These are phyloP conservation scores for Fraxinus dipetala DNA, from an alignment of 305 asterid genomes.

Conservation along the genomic window DNA sequence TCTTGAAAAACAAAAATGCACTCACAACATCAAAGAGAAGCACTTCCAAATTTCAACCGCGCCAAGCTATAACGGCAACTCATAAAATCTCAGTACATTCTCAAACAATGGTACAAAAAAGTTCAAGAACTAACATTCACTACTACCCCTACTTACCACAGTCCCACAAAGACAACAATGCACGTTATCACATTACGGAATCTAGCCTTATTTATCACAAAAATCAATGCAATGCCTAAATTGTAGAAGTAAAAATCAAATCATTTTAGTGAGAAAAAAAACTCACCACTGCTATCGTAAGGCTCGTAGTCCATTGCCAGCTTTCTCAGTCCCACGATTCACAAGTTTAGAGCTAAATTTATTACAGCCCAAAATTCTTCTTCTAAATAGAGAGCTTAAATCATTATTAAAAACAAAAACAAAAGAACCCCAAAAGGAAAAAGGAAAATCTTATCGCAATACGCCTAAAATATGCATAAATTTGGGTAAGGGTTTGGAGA, in stretches of 20 bases:
- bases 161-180: neutral
- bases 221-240: neutral
- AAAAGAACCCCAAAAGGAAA: neutral
- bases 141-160: neutral
- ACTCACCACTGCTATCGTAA: neutral
- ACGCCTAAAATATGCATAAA: neutral
- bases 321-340: neutral
- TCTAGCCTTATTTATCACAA: neutral
- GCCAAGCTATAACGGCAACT: neutral
- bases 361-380: neutral
- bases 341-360: neutral
- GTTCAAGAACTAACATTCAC: neutral
- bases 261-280: neutral
- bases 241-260: neutral
- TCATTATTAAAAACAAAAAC: neutral
- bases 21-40: neutral
- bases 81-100: neutral
- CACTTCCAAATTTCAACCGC: neutral
- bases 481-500: neutral
- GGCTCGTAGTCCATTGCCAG: constrained; percentile 3
- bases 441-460: neutral
- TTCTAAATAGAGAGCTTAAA: neutral
- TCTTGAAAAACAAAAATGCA: neutral
- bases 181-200: neutral
- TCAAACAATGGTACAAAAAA: neutral